Percentiles rank a stretch among this genome's conserved stretches.
Evolutionary conservation across 2,329 filamentous ascomycete genomes (phyloP).

Genomic region (Alternaria arborescens): DNA sequence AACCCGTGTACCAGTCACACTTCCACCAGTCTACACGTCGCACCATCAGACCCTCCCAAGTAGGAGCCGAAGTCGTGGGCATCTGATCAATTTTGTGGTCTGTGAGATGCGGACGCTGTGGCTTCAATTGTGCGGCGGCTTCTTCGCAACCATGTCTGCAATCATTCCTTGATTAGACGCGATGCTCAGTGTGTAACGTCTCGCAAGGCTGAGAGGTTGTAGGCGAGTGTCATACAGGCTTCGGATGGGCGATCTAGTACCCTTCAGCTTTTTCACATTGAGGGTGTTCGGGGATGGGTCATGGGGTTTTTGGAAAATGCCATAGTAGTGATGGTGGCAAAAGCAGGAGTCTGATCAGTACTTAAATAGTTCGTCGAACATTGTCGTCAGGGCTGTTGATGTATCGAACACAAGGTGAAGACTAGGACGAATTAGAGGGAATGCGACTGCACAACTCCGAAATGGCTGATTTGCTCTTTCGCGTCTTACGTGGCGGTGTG

Average conservation of each 20-base stretch:
- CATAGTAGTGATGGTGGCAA: too few species aligned
- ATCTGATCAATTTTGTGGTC: slow-evolving; percentile 1
- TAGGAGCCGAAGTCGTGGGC: not conserved
- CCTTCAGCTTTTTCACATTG: not conserved
- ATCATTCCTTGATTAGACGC: not conserved
- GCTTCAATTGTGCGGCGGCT: not conserved
- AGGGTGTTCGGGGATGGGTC: not conserved
- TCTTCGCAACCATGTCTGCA: not conserved
- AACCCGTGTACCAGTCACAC: not conserved
- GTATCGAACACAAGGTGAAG: not conserved
- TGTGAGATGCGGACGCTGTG: not conserved
- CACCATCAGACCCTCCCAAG: not conserved
- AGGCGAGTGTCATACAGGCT: slow-evolving; percentile 19
- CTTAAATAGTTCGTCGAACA: not conserved
- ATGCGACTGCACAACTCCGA: slow-evolving; percentile 12
- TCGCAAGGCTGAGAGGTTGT: slow-evolving; percentile 6
- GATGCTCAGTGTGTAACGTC: not conserved
- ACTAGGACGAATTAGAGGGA: not conserved
- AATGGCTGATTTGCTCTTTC: slow-evolving; percentile 3
- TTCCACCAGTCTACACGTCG: not conserved
- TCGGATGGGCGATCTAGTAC: not conserved
- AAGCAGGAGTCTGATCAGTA: not conserved
- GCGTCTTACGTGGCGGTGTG: slow-evolving; percentile 27
- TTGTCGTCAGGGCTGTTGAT: not conserved
- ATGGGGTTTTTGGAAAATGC: not conserved